Evolutionary conservation across 805 yeast genomes (phyloP), one percentile per base, ranked within the genome.

Genomic region (Diddensiella transvaalensis): DNA sequence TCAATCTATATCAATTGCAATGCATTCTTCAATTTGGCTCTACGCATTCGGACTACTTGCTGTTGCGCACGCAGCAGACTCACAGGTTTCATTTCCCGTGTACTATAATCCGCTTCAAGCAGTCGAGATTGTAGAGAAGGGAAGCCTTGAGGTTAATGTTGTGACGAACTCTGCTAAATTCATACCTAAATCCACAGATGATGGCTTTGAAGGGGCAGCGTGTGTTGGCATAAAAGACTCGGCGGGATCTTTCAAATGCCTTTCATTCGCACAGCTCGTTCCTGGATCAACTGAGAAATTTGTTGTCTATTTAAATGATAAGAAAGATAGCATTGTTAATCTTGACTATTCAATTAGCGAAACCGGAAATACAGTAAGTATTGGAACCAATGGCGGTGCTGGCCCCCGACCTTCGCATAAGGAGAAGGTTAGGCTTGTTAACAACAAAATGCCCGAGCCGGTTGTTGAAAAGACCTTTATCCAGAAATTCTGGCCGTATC

Each of bases 401-500:
- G 64, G 64, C 4, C 58, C 61, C 11, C 19, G 40, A 8, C 57
- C 61, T 0, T 37, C 42, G 17, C 19, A 56, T 22, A 52, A 51
- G 46, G 55, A 52, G 40, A 60, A 59, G 5, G 46, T 60, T 11
- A 47, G 43, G 42, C 44, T 60, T 19, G 64, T 60, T 8, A 52
- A 60, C 48, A 60, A 60, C 53, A 45, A 61, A 40, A 43, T 59
- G 13, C 47, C 56, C 13, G 58, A 52, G 40, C 53, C 47, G 10
- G 59, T 51, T 37, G 50, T 49, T 10, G 55, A 47, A 10, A 58
- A 61, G 47, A 29, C 60, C 8, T 61, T 61, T 33, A 22, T 61
- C 22, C 64, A 60, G 38, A 61, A 61, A 49, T 61, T 60, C 49
- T 61, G 64, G 65, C 49, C 57, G 38, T 61, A 56, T 40, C 48